Conservation (phyloP, 163 green algal genomes). For the Picocystis sp. region DNA sequence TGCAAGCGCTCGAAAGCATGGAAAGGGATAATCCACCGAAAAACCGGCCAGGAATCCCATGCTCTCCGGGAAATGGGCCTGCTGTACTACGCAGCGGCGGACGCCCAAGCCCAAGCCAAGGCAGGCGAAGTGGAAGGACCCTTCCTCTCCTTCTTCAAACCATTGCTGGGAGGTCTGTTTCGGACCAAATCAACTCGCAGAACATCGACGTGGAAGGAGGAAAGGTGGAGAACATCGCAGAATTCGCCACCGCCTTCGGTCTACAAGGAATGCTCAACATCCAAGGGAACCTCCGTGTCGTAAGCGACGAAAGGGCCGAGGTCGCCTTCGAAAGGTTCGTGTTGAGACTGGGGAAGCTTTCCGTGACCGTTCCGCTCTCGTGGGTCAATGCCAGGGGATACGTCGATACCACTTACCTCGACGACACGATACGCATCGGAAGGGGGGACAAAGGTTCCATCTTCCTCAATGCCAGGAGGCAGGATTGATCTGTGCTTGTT, state of each 20-base stretch:
- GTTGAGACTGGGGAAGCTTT: too few species aligned
- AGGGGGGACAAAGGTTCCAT: slow-evolving; percentile 41
- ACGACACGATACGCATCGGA: slow-evolving; percentile 55
- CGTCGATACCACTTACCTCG: slow-evolving; percentile 65
- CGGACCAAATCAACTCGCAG: slow-evolving; percentile 3
- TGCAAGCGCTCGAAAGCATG: not conserved
- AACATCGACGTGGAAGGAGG: slow-evolving; percentile 3
- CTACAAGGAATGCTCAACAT: slow-evolving; percentile 5
- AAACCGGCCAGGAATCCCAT: not conserved
- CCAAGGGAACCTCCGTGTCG: not conserved
- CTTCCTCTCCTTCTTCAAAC: slow-evolving; percentile 7
- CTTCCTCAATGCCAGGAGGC: slow-evolving; percentile 39
- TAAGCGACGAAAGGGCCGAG: not conserved
- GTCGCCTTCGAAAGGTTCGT: not conserved
- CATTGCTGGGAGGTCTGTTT: slow-evolving; percentile 1
- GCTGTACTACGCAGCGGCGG: slow-evolving; percentile 2
- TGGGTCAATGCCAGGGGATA: slow-evolving; percentile 21
- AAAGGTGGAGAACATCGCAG: slow-evolving; percentile 4
- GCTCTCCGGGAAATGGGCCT: slow-evolving; percentile 1
- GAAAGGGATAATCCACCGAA: not conserved
- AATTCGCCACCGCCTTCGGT: not conserved
- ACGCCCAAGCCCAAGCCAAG: not conserved
- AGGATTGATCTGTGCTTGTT: not conserved
- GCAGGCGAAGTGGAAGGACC: slow-evolving; percentile 4
- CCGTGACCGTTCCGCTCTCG: slow-evolving; percentile 4